Evolutionary conservation across 2,329 filamentous ascomycete species (phyloP), one percentile per base, ranked within the genome.

Genomic region (Fusarium phyllophilum): DNA sequence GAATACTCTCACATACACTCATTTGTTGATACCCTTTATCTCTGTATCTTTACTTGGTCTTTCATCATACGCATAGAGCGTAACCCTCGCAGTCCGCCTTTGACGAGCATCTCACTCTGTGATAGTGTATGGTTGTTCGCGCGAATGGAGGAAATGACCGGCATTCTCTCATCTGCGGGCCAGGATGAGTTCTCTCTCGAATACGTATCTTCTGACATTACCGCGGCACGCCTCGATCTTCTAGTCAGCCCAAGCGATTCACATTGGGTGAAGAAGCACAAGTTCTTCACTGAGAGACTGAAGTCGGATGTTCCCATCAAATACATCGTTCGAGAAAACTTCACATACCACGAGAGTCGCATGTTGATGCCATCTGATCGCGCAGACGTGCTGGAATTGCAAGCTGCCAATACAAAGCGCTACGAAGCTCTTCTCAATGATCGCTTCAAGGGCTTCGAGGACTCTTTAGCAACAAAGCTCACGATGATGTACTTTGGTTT

Each of bases 401-500:
- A 86, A 64, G 68, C 73, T 24, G 62, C 72, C 17, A 81, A 82
- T 62, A 74, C 79, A 1, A 34, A 64, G 24, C 76, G 78, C 17
- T 85, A 82, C 70, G 34, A 73, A 8, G 38, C 66, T 1, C 73
- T 84, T 22, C 70, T 85, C 8, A 34, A 69, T 8, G 75, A 72
- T 4, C 78, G 79, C 2, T 84, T 85, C 66, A 77, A 76, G 15
- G 76, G 66, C 10, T 67, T 79, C 13, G 31, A 66, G 4, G 69
- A 78, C 9, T 78, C 79, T 3, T 63, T 86, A 22, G 78, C 79
- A 6, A 80, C 82, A n/a, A 87, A 86, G 73, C 65, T 88, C 64
- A 79, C 85, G 1, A 82, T 86, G 78, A 78, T 86, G 49, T 86
- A 84, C 75, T 87, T 87, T 66, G 86, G 86, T 2, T 73, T 87